phyloP scores from a whole-genome alignment of 371 early-diverging fungal species.

The Mortierella polycephala region DNA sequence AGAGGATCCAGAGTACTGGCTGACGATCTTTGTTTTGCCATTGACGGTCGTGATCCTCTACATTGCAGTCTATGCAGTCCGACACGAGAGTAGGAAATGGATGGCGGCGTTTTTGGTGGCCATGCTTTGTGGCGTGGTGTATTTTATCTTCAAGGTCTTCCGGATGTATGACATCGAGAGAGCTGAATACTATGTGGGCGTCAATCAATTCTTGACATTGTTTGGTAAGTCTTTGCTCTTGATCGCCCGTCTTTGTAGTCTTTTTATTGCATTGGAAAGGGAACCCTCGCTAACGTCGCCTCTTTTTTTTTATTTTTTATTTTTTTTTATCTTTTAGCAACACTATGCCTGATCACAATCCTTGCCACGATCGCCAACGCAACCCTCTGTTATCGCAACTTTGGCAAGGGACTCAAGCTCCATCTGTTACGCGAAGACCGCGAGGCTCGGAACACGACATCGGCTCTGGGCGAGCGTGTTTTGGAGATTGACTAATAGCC shows the following conservation, averaged over 20 bases:
- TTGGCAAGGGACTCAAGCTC: conserved; percentile 82
- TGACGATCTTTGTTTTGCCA: conserved; percentile 83
- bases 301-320: neutral
- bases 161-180: conserved; percentile 80
- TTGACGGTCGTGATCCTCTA: conserved; percentile 75
- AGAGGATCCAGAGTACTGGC: conserved; percentile 69
- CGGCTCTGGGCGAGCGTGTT: conserved; percentile 12
- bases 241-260: neutral
- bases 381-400: conserved; percentile 77
- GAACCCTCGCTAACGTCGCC: neutral
- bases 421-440: conserved; percentile 22
- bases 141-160: conserved; percentile 88
- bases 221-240: conserved; percentile 69
- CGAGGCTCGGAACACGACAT: conserved; percentile 13
- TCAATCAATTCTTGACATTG: conserved; percentile 84
- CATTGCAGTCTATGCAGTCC: conserved; percentile 83
- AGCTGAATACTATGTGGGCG: conserved; percentile 66
- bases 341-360: conserved; percentile 73
- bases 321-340: conserved; percentile 56
- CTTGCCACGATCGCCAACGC: conserved; percentile 77
- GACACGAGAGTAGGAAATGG: conserved; percentile 68
- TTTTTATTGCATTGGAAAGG: neutral
- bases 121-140: conserved; percentile 75
- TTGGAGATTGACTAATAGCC: conserved; percentile 36
- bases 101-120: conserved; percentile 77